phyloP scores from a whole-genome alignment of 2,329 filamentous ascomycete genomes.

The Geosmithia putterillii region DNA sequence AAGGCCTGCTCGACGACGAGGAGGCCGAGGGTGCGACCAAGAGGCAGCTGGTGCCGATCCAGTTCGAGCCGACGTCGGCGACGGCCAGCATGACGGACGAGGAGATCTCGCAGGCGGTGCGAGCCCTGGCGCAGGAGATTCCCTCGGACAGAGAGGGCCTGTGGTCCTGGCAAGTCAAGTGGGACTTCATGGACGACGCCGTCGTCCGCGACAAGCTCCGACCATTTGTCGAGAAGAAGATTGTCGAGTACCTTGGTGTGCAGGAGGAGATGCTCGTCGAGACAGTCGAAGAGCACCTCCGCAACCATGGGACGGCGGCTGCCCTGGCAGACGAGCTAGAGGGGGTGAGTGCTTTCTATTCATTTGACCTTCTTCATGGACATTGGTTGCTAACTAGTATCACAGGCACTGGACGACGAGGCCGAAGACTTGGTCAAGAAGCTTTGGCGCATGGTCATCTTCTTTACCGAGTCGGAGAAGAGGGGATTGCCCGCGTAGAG shows the following conservation, averaged over 20 bases:
- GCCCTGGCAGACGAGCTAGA: constrained; percentile 76
- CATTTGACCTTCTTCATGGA: background rate
- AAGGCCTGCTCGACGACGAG: constrained; percentile 89
- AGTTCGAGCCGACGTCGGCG: constrained; percentile 59
- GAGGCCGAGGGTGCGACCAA: constrained; percentile 64
- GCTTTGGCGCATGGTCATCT: constrained; percentile 96
- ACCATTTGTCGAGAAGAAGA: constrained; percentile 96
- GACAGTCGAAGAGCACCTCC: constrained; percentile 78
- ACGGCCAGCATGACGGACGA: constrained; percentile 63
- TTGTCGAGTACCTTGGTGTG: constrained; percentile 90
- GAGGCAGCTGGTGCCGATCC: constrained; percentile 69
- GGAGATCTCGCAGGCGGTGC: constrained; percentile 71
- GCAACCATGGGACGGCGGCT: constrained; percentile 60
- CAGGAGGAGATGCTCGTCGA: constrained; percentile 94
- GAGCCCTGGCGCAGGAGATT: constrained; percentile 78
- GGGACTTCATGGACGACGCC: constrained; percentile 77
- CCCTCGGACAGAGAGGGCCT: constrained; percentile 75
- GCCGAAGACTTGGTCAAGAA: constrained; percentile 91
- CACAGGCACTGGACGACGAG: constrained; percentile 80
- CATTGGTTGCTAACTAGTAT: constrained; percentile 1
- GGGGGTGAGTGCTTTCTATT: constrained; percentile 45
- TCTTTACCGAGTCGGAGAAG: constrained; percentile 93
- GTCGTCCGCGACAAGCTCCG: constrained; percentile 76
- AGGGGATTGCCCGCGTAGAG: constrained; percentile 60
- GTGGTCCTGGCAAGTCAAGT: constrained; percentile 88